A percentile compares a stretch with the other conserved stretches of the same genome.
These are phyloP conservation scores for Diplodia scrobiculata DNA, from an alignment of 2,329 filamentous ascomycete species.

Conservation along the genomic window DNA sequence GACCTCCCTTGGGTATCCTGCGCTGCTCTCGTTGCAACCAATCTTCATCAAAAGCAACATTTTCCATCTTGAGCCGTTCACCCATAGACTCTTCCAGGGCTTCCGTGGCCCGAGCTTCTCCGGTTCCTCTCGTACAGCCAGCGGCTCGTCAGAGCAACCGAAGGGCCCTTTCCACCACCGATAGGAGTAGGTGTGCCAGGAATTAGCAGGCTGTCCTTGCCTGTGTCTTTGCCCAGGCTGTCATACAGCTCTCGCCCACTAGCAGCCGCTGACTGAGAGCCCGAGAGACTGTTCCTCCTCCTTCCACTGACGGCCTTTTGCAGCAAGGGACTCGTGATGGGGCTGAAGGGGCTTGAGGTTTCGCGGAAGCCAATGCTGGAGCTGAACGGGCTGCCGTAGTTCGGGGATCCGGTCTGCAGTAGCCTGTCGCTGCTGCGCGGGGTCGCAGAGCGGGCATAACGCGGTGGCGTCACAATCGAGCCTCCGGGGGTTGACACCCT, in stretches of 20 bases:
- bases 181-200: constrained; percentile 70
- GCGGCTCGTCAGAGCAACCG: constrained; percentile 81
- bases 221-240: constrained; percentile 38
- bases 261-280: constrained; percentile 3
- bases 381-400: constrained; percentile 41
- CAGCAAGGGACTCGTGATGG: constrained; percentile 54
- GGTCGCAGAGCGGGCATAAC: constrained; percentile 75
- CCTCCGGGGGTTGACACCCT: constrained; percentile 56
- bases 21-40: not conserved
- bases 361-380: constrained; percentile 9
- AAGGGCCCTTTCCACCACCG: constrained; percentile 59
- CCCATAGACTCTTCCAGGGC: constrained; percentile 16
- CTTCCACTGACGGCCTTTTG: constrained; percentile 65
- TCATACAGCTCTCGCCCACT: constrained; percentile 46
- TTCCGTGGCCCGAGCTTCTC: constrained; percentile 47
- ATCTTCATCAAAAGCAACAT: not conserved
- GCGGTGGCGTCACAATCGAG: constrained; percentile 81
- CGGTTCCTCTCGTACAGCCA: constrained; percentile 86
- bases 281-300: constrained; percentile 48
- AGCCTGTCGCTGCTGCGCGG: constrained; percentile 55
- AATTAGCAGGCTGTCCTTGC: constrained; percentile 43
- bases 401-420: constrained; percentile 50
- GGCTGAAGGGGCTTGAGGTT: constrained; percentile 40
- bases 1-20: constrained; percentile 7
- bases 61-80: not conserved